Percentiles rank a stretch among this genome's conserved stretches.
These are phyloP conservation scores for Candida verbasci DNA, from an alignment of 805 yeast genomes.

Conservation along the genomic window DNA sequence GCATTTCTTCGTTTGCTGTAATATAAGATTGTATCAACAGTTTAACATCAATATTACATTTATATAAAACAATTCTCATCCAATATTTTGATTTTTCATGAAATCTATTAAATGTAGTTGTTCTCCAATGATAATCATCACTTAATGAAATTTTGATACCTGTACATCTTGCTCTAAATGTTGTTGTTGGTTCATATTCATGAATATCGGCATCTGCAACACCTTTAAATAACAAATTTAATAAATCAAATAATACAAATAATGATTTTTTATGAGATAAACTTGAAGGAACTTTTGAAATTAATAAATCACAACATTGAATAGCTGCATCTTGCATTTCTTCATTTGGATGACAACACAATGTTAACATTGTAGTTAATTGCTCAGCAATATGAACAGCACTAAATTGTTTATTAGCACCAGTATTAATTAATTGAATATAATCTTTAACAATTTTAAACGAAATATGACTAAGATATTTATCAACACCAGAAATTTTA, in stretches of 20 bases:
- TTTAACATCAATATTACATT: conserved; percentile 70
- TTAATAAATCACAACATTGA: conserved; percentile 66
- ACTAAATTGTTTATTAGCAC: conserved; percentile 52
- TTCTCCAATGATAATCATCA: conserved; percentile 75
- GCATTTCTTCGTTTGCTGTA: conserved; percentile 36
- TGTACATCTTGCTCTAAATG: conserved; percentile 43
- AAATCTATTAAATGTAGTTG: conserved; percentile 56
- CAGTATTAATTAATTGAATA: conserved; percentile 45
- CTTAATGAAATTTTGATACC: conserved; percentile 58
- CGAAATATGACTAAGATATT: conserved; percentile 62
- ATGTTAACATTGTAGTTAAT: conserved; percentile 58
- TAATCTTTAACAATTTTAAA: conserved; percentile 55
- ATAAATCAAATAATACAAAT: conserved; percentile 75
- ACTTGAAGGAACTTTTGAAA: conserved; percentile 67
- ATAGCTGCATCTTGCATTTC: conserved; percentile 77
- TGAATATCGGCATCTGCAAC: conserved; percentile 78
- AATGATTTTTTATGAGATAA: conserved; percentile 71
- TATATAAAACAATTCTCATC: conserved; percentile 55
- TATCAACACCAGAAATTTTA: conserved; percentile 61
- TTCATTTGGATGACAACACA: conserved; percentile 74
- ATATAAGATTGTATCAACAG: conserved; percentile 76
- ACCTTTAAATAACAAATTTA: conserved; percentile 74
- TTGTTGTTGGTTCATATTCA: conserved; percentile 79
- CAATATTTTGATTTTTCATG: conserved; percentile 60
- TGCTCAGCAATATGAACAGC: conserved; percentile 59